Evolutionary conservation across 176 grass and related monocot species (phyloP), one percentile per base, ranked within the genome.

Genomic region (Ampelocalamus luodianensis): DNA sequence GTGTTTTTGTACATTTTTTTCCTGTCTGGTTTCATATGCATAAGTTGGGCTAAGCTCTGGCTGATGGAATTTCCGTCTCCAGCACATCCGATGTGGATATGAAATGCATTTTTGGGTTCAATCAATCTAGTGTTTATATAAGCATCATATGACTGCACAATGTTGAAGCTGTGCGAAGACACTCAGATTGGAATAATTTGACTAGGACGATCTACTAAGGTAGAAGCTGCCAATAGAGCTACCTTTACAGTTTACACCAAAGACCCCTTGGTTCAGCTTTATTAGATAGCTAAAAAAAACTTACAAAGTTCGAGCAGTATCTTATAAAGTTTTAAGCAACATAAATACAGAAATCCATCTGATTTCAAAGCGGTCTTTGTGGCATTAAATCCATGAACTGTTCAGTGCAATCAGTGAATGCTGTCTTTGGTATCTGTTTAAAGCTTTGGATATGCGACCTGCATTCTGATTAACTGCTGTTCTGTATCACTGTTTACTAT

Each of bases 71-170:
- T 49, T 63, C 12, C 0, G 8, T 37, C 40, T 70, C 74, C 13
- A 38, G 53, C 16, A 38, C 9, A 48, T 71, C 44, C 71, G 32
- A 63, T 70, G 53, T 20, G 5, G 40, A 62, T 79, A 79, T 71
- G 66, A 78, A 71, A 42, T 79, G 51, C 40, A 71, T 79, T 62
- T 62, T 49, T 59, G 24, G 18, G 44, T 85, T 46, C 15, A 60
- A 24, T 38, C 39, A 71, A 60, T 78, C 39, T 78, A 59, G 11
- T 46, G 37, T 77, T 3, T 1, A 22, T 65, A 40, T 54, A 76
- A 69, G 14, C 63, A 13, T 26, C 11, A 71, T 44, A 49, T 18
- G 24, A 73, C 17, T 71, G 23, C 38, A 32, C 7, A 56, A 43
- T 29, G 5, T 79, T 78, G 39, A 61, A 79, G 18, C 4, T 78